Percentiles rank a stretch among this genome's conserved stretches.
Conservation (phyloP, 129 eudicot genomes). For the Escallonia herrerae region DNA sequence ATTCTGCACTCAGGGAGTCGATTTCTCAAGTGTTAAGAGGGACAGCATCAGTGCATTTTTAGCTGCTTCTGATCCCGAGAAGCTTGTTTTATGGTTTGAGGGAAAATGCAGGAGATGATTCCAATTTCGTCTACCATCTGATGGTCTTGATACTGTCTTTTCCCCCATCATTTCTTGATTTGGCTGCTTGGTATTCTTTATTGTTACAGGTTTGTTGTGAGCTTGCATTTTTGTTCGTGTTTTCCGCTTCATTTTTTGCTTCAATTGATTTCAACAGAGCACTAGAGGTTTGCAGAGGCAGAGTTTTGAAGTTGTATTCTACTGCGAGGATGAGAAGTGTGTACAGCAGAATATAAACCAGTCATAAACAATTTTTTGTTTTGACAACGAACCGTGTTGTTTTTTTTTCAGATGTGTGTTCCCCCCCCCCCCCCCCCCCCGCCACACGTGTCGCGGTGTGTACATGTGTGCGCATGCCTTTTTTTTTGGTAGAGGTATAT, state of each 20-base stretch:
- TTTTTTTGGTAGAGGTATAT: too few relatives aligned
- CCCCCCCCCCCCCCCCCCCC: too few relatives aligned
- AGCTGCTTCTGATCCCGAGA: slow-evolving; percentile 86
- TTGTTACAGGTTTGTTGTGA: slow-evolving; percentile 39
- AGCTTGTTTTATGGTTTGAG: slow-evolving; percentile 31
- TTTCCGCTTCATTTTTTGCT: background rate
- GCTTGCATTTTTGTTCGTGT: slow-evolving; percentile 26
- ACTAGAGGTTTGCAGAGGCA: too few relatives aligned
- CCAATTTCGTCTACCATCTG: slow-evolving; percentile 22
- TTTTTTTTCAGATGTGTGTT: too few relatives aligned
- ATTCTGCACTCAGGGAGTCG: slow-evolving; percentile 21
- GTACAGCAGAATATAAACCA: too few relatives aligned
- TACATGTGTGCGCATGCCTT: too few relatives aligned
- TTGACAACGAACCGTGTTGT: too few relatives aligned
- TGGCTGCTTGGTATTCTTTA: slow-evolving; percentile 31
- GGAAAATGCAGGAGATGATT: slow-evolving; percentile 29
- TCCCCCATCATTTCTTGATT: slow-evolving; percentile 2
- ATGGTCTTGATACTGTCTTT: slow-evolving; percentile 11
- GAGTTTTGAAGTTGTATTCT: too few relatives aligned
- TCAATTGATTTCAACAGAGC: too few relatives aligned
- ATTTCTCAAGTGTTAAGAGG: slow-evolving; percentile 30
- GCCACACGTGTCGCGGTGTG: too few relatives aligned
- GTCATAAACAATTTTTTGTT: too few relatives aligned
- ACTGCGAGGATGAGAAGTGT: too few relatives aligned
- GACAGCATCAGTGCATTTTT: slow-evolving; percentile 76